phyloP scores from a whole-genome alignment of 768 basidiomycete species.

The Asterophora parasitica region DNA sequence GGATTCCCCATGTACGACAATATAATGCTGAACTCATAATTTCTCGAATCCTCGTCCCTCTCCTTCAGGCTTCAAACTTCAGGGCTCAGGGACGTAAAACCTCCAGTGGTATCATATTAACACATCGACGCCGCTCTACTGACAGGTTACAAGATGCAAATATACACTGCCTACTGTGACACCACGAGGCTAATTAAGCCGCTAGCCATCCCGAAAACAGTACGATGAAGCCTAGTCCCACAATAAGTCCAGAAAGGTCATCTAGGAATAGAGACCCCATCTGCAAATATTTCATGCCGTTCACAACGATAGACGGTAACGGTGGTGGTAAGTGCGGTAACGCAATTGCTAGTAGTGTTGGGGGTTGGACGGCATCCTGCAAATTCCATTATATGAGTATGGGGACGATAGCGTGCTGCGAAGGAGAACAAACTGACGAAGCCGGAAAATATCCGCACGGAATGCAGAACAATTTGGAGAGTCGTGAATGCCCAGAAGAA shows the following conservation, averaged over 20 bases:
- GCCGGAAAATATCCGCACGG: constrained; percentile 64
- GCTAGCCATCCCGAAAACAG: constrained; percentile 46
- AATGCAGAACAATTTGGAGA: constrained; percentile 66
- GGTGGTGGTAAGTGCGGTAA: constrained; percentile 66
- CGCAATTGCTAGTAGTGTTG: constrained; percentile 52
- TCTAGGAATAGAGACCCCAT: constrained; percentile 66
- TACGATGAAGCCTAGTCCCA: constrained; percentile 68
- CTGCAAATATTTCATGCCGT: constrained; percentile 61
- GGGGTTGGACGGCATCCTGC: constrained; percentile 57
- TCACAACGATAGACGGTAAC: constrained; percentile 56
- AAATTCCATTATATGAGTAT: background rate
- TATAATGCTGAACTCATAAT: background rate
- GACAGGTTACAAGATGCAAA: constrained; percentile 1
- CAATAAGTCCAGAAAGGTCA: constrained; percentile 63
- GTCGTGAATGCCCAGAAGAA: constrained; percentile 84
- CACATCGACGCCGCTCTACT: background rate
- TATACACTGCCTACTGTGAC: constrained; percentile 1
- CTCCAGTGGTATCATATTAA: background rate
- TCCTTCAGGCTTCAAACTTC: no score
- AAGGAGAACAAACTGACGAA: constrained; percentile 41
- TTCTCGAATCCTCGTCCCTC: no score
- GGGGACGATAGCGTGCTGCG: background rate
- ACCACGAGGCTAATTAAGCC: constrained; percentile 9
- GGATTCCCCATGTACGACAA: constrained; percentile 4
- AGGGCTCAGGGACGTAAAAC: background rate